Conservation (phyloP, 2,329 filamentous ascomycete species). For the Colletotrichum sp. region DNA sequence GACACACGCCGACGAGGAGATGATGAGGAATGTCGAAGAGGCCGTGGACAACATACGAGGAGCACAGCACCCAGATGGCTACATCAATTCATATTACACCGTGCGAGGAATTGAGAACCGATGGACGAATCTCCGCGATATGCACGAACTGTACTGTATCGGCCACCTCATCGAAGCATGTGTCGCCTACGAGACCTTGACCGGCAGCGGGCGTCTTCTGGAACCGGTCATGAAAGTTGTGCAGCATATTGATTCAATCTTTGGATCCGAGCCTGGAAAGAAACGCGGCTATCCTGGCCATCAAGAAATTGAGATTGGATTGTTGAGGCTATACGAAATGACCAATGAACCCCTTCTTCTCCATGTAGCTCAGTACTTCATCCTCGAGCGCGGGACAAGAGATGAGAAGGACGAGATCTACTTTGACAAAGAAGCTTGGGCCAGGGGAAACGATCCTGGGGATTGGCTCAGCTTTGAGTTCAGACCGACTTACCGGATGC, state of each 20-base stretch:
- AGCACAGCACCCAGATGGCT: constrained; percentile 3
- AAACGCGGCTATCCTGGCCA: constrained; percentile 3
- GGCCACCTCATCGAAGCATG: not conserved
- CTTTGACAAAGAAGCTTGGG: constrained; percentile 56
- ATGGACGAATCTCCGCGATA: constrained; percentile 2
- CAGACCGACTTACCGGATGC: constrained; percentile 45
- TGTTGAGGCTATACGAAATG: constrained; percentile 43
- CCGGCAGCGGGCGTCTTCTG: not conserved
- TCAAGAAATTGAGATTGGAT: constrained; percentile 50
- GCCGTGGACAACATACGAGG: not conserved
- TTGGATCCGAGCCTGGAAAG: not conserved
- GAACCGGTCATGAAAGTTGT: not conserved
- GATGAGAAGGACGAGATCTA: constrained; percentile 56
- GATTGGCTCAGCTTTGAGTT: not conserved
- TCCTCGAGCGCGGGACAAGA: constrained; percentile 59
- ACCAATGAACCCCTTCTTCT: constrained; percentile 32
- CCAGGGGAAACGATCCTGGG: constrained; percentile 43
- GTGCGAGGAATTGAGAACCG: not conserved
- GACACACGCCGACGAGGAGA: not conserved
- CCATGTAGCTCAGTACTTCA: constrained; percentile 58
- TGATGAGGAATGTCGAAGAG: not conserved
- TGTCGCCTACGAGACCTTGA: constrained; percentile 1
- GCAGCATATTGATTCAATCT: not conserved
- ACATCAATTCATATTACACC: constrained; percentile 6
- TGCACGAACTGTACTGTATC: constrained; percentile 1